A percentile compares a stretch with the other conserved stretches of the same genome.
These are phyloP conservation scores for Fusarium ambrosium DNA, from an alignment of 2,329 filamentous ascomycete genomes.

Conservation along the genomic window DNA sequence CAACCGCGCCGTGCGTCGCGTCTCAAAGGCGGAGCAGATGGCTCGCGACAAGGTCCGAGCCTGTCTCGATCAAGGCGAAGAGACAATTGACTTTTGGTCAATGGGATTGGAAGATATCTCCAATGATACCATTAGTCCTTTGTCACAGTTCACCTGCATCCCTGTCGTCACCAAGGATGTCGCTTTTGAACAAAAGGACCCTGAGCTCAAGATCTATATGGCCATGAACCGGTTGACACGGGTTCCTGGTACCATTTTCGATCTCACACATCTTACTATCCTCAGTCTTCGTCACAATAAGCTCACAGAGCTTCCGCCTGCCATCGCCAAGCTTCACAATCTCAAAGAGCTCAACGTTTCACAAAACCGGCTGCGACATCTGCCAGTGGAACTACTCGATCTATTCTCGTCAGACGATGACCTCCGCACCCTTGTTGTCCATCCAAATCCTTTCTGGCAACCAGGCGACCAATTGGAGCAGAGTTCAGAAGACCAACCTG, in stretches of 20 bases:
- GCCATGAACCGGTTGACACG: conserved; percentile 68
- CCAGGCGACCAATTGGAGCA: conserved; percentile 46
- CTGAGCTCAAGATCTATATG: conserved; percentile 72
- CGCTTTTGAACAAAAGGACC: conserved; percentile 70
- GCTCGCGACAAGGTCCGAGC: conserved; percentile 62
- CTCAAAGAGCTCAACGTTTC: conserved; percentile 75
- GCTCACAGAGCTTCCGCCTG: conserved; percentile 71
- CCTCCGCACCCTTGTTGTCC: conserved; percentile 66
- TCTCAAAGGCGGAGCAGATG: conserved; percentile 58
- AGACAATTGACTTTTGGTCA: conserved; percentile 73
- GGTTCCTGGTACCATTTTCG: conserved; percentile 72
- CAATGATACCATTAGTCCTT: conserved; percentile 68
- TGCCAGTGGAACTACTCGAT: conserved; percentile 74
- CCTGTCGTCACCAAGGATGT: conserved; percentile 68
- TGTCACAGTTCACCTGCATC: conserved; percentile 68
- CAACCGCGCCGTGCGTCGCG: conserved; percentile 47
- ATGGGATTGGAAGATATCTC: conserved; percentile 67
- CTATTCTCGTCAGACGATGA: conserved; percentile 62
- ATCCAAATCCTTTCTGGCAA: conserved; percentile 74
- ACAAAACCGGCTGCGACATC: conserved; percentile 70
- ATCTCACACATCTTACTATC: conserved; percentile 71
- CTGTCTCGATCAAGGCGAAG: conserved; percentile 70
- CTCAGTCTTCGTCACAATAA: conserved; percentile 76
- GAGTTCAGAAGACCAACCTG: conserved; percentile 5
- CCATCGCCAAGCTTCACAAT: conserved; percentile 69